Percentiles rank a stretch among this genome's conserved stretches.
Evolutionary conservation across 1,284 basidiomycete genomes (phyloP).

Genomic region (Rhodotorula sp.): DNA sequence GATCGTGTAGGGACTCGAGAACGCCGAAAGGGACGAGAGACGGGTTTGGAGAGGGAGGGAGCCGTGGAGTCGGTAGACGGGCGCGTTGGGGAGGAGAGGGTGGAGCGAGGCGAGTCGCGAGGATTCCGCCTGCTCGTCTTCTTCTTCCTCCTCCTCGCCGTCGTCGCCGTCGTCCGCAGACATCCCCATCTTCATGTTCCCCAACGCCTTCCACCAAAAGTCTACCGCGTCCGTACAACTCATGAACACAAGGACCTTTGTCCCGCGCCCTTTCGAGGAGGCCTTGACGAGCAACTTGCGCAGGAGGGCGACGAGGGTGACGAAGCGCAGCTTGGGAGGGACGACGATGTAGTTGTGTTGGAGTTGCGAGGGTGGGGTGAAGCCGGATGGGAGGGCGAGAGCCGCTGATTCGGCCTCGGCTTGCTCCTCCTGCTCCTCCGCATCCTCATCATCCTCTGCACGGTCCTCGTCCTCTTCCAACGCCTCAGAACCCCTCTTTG

Average conservation of each 20-base stretch:
- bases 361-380: conserved; percentile 92
- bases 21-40: conserved; percentile 75
- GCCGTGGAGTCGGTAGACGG: conserved; percentile 90
- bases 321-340: conserved; percentile 88
- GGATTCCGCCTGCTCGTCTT: conserved; percentile 50
- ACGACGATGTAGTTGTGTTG: conserved; percentile 90
- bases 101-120: conserved; percentile 61
- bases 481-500: conserved; percentile 2
- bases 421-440: background rate
- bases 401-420: background rate
- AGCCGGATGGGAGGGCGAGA: conserved; percentile 54
- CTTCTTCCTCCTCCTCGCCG: conserved; percentile 47
- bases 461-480: conserved; percentile 4
- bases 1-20: conserved; percentile 56
- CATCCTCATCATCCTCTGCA: background rate
- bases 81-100: conserved; percentile 70
- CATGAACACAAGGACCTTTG: conserved; percentile 84
- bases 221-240: conserved; percentile 97
- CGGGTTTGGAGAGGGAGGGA: conserved; percentile 81
- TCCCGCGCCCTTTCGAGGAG: conserved; percentile 50
- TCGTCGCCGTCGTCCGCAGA: conserved; percentile 28
- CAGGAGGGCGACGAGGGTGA: conserved; percentile 81
- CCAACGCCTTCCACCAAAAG: conserved; percentile 90
- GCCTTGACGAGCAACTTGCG: conserved; percentile 61
- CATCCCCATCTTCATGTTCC: conserved; percentile 68